Evolutionary conservation across 768 basidiomycete genomes (phyloP).

Genomic region (Tulasnella sp.): DNA sequence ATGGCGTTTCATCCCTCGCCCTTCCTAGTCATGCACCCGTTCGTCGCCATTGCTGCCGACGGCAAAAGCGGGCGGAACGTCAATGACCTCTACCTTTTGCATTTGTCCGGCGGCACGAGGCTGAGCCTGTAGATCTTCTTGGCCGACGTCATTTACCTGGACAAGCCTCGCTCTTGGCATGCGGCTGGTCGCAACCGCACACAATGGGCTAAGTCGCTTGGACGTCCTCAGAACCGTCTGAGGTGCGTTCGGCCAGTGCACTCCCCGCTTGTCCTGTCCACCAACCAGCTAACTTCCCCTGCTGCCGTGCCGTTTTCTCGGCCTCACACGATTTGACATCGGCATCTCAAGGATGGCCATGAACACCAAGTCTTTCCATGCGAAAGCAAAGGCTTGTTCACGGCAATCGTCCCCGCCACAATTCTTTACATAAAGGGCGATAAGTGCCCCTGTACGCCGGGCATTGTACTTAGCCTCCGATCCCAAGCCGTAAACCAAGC

Average conservation of each 20-base stretch:
- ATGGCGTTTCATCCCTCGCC: background rate
- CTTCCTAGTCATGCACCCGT: background rate
- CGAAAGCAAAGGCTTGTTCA: constrained; percentile 26
- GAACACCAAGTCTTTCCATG: background rate
- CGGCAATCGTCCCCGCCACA: constrained; percentile 35
- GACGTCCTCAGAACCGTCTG: background rate
- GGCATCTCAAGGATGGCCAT: background rate
- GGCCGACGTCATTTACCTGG: background rate
- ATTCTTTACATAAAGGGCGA: too few relatives aligned
- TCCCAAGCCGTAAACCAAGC: too few relatives aligned
- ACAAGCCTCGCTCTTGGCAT: background rate
- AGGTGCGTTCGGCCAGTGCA: background rate
- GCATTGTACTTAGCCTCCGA: too few relatives aligned
- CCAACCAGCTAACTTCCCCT: background rate
- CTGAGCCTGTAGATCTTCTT: background rate
- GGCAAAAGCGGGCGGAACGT: background rate
- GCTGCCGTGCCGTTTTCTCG: background rate
- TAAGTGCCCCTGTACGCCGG: too few relatives aligned
- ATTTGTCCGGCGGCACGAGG: background rate
- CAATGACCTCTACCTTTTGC: background rate
- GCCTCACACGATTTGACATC: background rate
- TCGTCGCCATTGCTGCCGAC: background rate
- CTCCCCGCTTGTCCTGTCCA: background rate
- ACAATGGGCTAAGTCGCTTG: background rate
- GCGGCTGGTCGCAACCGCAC: background rate